Evolutionary conservation across 768 basidiomycete species (phyloP).

Genomic region (Gautieria morchelliformis): DNA sequence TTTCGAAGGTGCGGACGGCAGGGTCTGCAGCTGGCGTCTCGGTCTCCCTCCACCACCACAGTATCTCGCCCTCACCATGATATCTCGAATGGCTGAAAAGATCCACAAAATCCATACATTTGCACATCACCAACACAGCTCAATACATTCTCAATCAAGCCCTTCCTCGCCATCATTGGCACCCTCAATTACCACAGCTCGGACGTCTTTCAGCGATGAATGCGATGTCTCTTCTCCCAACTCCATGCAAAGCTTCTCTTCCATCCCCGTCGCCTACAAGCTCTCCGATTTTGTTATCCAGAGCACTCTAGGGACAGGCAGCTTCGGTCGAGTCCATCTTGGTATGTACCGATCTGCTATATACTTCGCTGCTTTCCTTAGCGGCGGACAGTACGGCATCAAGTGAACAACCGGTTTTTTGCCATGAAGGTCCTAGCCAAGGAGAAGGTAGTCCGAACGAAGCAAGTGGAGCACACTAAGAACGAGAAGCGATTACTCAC

Average conservation of each 20-base stretch:
- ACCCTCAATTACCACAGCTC: slow-evolving; percentile 7
- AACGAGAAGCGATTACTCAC: slow-evolving; percentile 86
- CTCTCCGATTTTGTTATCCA: slow-evolving; percentile 73
- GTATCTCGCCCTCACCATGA: neutral
- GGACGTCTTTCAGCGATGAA: slow-evolving; percentile 8
- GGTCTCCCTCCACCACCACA: neutral
- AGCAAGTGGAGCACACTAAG: slow-evolving; percentile 97
- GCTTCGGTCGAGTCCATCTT: slow-evolving; percentile 93
- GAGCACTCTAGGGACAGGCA: slow-evolving; percentile 85
- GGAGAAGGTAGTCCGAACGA: slow-evolving; percentile 83
- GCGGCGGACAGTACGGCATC: slow-evolving; percentile 61
- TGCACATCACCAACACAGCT: neutral
- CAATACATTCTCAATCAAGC: neutral
- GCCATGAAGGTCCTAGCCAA: slow-evolving; percentile 94
- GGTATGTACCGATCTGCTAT: slow-evolving; percentile 34
- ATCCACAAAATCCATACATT: slow-evolving; percentile 5
- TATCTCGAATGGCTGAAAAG: slow-evolving; percentile 8
- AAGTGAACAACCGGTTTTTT: slow-evolving; percentile 92
- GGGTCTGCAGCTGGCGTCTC: neutral
- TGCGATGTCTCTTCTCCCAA: slow-evolving; percentile 1
- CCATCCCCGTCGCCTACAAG: slow-evolving; percentile 17
- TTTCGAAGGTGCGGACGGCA: neutral
- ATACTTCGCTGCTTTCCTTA: slow-evolving; percentile 5
- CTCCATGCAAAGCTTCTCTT: slow-evolving; percentile 2
- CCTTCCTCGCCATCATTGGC: slow-evolving; percentile 6